Conservation (phyloP, 2,329 filamentous ascomycete species). For the Aspergillus brunneoviolaceus region DNA sequence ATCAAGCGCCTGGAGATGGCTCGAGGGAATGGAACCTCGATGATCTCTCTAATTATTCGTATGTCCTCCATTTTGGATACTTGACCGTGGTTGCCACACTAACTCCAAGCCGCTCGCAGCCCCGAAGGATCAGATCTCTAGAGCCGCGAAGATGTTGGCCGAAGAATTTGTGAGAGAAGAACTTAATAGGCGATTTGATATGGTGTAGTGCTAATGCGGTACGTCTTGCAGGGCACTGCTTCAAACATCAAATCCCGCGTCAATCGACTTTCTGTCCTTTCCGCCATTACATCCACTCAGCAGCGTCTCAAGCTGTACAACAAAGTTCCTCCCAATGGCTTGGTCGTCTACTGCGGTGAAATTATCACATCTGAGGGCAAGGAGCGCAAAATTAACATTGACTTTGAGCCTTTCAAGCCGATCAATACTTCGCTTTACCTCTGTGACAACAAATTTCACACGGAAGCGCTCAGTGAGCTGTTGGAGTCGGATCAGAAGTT, state of each 20-base stretch:
- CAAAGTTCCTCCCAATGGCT: slow-evolving; percentile 95
- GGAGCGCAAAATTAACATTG: slow-evolving; percentile 99
- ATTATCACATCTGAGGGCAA: slow-evolving; percentile 98
- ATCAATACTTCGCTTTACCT: slow-evolving; percentile 99
- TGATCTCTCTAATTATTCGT: slow-evolving; percentile 99
- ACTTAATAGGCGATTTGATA: not conserved
- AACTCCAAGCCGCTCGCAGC: slow-evolving; percentile 53
- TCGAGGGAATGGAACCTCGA: slow-evolving; percentile 96
- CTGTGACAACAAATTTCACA: slow-evolving; percentile 99
- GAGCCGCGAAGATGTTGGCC: slow-evolving; percentile 98
- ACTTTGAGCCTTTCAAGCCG: slow-evolving; percentile 99
- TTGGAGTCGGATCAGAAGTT: slow-evolving; percentile 99
- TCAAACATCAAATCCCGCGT: slow-evolving; percentile 99
- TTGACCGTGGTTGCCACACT: slow-evolving; percentile 12
- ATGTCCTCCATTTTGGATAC: slow-evolving; percentile 41
- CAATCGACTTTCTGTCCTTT: slow-evolving; percentile 96
- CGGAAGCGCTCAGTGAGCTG: slow-evolving; percentile 92
- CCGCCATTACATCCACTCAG: slow-evolving; percentile 97
- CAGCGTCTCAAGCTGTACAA: slow-evolving; percentile 99
- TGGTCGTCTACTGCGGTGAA: slow-evolving; percentile 99
- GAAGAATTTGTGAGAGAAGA: slow-evolving; percentile 84
- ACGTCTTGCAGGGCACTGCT: slow-evolving; percentile 72
- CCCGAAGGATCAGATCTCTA: slow-evolving; percentile 96
- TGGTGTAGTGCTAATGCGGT: slow-evolving; percentile 10
- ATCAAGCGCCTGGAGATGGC: slow-evolving; percentile 98